Percentiles rank a stretch among this genome's conserved stretches.
These are phyloP conservation scores for Pleurotus platypus DNA, from an alignment of 768 basidiomycete species.

Conservation along the genomic window DNA sequence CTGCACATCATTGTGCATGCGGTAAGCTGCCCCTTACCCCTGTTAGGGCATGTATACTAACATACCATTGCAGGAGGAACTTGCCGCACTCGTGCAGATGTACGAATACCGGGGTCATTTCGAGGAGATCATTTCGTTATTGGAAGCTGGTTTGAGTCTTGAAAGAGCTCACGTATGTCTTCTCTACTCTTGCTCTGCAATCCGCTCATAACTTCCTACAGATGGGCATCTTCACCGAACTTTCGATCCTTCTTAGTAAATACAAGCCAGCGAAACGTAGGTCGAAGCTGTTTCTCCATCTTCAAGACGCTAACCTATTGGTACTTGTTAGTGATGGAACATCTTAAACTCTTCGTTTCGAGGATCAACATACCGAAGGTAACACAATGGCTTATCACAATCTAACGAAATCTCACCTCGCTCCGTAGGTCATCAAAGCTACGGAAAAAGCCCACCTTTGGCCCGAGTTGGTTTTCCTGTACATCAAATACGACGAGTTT, in stretches of 20 bases:
- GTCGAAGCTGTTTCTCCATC: slow-evolving; percentile 20
- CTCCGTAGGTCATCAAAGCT: slow-evolving; percentile 78
- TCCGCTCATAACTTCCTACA: too few relatives aligned
- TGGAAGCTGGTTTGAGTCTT: slow-evolving; percentile 94
- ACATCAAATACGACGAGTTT: slow-evolving; percentile 97
- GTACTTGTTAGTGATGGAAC: slow-evolving; percentile 82
- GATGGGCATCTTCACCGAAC: slow-evolving; percentile 98
- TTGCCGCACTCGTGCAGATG: slow-evolving; percentile 65
- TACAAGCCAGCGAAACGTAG: slow-evolving; percentile 89
- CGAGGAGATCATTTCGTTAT: slow-evolving; percentile 85
- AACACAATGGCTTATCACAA: not conserved
- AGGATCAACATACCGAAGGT: slow-evolving; percentile 98
- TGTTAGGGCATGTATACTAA: slow-evolving; percentile 12
- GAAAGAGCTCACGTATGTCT: slow-evolving; percentile 75
- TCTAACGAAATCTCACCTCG: not conserved
- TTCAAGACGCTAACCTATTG: too few relatives aligned
- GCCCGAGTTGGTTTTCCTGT: slow-evolving; percentile 97
- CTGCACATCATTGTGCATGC: slow-evolving; percentile 97
- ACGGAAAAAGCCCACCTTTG: slow-evolving; percentile 96
- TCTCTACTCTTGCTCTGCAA: too few relatives aligned
- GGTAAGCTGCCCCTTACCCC: slow-evolving; percentile 22
- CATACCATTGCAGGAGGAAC: slow-evolving; percentile 58
- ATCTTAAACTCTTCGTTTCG: slow-evolving; percentile 92
- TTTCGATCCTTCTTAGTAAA: slow-evolving; percentile 90
- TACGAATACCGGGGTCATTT: slow-evolving; percentile 94